Base-by-base conservation (phyloP, 148 eudicot genomes). In the Oxyria digyna region DNA sequence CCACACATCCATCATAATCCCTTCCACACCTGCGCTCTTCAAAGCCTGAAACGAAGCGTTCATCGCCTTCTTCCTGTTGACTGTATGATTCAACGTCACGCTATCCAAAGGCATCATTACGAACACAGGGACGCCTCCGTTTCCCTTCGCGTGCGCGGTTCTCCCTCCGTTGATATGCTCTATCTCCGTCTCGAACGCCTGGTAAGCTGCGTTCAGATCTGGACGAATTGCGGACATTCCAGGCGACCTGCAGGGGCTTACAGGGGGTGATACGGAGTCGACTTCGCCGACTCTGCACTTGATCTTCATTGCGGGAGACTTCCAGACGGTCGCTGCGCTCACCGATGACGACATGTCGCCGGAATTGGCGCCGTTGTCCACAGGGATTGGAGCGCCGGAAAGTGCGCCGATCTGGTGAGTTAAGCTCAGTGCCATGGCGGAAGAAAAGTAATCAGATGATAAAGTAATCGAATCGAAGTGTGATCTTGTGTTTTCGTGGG, bases 31-130 rank as follows among this genome's bases (percentile, higher is more conserved):
- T 0, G 87, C 83, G 26, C 52, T 49, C 42, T 74, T 80, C 32
- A 80, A 71, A 59, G 92, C 89, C 76, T 77, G 79, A 62, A 87
- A 48, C 37, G 89, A 83, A 29, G 79, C 89, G 23, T 81, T 83
- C 89, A 87, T 83, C 68, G 89, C 89, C 75, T 85, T 85, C 76
- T 72, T 79, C 75, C 89, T 64, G 37, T 85, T 87, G 73, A 85
- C 76, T 24, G 79, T 62, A 67, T 85, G 75, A n/a, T 70, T 78
- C 87, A 73, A 76, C 52, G 83, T 81, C 74, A 87, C 89, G 66
- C 87, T 87, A 45, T 87, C 92, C 69, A 87, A 49, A 65, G 92
- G 92, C 89, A 87, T 83, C 92, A 87, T 87, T 55, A 87, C 92
- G 43, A 54, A 87, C 26, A 87, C 89, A 46, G 92, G 92, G 24